phyloP scores from a whole-genome alignment of 345 rosid species.

The Lumnitzera littorea region DNA sequence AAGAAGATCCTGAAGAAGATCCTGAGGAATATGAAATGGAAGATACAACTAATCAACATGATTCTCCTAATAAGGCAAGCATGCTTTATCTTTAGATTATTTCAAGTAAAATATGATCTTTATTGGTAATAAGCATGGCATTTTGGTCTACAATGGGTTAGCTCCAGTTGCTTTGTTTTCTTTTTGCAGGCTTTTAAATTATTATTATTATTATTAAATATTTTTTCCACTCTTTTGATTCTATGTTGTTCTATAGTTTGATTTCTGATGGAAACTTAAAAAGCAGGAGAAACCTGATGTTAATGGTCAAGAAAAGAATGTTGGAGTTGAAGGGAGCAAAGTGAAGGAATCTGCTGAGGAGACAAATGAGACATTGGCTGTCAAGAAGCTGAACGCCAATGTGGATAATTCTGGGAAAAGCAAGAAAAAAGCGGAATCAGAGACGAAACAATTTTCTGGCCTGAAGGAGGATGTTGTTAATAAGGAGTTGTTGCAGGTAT shows the following conservation, averaged over 20 bases:
- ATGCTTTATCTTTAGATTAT: conserved; percentile 1
- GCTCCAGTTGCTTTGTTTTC: not conserved
- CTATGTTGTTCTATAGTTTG: not conserved
- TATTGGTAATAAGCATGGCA: no score
- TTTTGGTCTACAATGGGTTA: no score
- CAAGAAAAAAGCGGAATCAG: conserved; percentile 24
- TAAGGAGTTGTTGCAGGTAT: conserved; percentile 81
- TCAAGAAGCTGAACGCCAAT: conserved; percentile 30
- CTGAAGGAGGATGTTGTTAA: conserved; percentile 36
- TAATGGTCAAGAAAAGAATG: conserved; percentile 20
- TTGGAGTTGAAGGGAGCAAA: conserved; percentile 13
- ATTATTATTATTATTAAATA: not conserved
- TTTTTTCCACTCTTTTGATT: not conserved
- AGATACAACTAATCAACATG: conserved; percentile 34
- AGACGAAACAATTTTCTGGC: conserved; percentile 16
- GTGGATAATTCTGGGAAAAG: conserved; percentile 19
- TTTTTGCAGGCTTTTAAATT: not conserved
- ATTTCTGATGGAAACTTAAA: conserved; percentile 29
- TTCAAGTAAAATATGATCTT: not conserved
- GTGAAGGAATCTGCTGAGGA: conserved; percentile 27
- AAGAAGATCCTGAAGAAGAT: conserved; percentile 70
- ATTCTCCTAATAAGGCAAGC: conserved; percentile 45
- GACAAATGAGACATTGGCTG: conserved; percentile 21
- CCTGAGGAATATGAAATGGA: conserved; percentile 50
- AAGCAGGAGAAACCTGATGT: conserved; percentile 29